A percentile compares a stretch with the other conserved stretches of the same genome.
Conservation (phyloP, 352 stramenopile species). For the Aphanomyces stellatus region DNA sequence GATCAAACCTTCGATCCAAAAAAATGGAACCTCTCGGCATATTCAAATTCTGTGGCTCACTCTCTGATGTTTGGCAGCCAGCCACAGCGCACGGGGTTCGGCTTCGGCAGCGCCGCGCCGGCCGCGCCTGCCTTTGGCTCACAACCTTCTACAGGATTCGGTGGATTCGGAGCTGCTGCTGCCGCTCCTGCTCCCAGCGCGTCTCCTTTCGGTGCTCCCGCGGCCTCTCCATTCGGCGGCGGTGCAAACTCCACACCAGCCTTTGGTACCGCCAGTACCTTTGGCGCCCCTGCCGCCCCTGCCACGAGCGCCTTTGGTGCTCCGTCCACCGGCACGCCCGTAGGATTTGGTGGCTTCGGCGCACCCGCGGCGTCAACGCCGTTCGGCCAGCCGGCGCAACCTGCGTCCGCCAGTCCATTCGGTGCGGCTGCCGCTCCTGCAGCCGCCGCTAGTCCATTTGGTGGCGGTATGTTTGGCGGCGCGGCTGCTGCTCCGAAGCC, state of each 20-base stretch:
- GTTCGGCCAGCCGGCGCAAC: conserved; percentile 41
- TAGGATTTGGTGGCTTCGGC: conserved; percentile 33
- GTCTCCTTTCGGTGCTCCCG: conserved; percentile 24
- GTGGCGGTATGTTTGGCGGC: conserved; percentile 23
- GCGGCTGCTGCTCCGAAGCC: not conserved
- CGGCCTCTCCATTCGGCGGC: conserved; percentile 43
- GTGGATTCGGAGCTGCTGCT: conserved; percentile 30
- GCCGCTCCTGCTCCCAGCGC: conserved; percentile 34
- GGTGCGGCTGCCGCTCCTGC: conserved; percentile 15
- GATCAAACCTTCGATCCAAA: not conserved
- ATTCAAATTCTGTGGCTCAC: not conserved
- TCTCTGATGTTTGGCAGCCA: conserved; percentile 13
- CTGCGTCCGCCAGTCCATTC: conserved; percentile 47
- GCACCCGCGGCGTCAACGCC: conserved; percentile 30
- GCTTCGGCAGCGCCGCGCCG: conserved; percentile 30
- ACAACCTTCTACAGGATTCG: conserved; percentile 22
- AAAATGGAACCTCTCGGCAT: not conserved
- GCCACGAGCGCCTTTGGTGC: conserved; percentile 34
- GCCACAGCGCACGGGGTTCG: conserved; percentile 24
- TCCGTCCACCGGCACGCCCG: conserved; percentile 19
- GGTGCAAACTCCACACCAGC: conserved; percentile 26
- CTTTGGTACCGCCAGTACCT: conserved; percentile 25
- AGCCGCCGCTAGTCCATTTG: conserved; percentile 8
- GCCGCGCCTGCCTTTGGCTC: not conserved
- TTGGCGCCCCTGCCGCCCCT: conserved; percentile 26